These are phyloP conservation scores for Elsinoe australis DNA, from an alignment of 2,329 filamentous ascomycete genomes.

Conservation along the genomic window DNA sequence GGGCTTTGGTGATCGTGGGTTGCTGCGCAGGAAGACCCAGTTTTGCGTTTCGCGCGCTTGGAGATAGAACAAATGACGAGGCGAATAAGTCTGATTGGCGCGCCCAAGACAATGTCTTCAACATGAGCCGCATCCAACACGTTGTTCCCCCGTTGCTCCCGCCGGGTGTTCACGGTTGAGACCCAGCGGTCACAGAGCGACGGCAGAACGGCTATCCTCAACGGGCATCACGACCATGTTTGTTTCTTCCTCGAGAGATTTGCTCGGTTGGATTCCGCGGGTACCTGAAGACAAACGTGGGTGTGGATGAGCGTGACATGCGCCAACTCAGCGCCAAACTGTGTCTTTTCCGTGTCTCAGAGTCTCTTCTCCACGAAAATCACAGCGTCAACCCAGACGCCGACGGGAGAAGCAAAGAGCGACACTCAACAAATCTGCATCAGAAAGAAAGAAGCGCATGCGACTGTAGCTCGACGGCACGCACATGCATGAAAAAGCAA, in stretches of 20 bases:
- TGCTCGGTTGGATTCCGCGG: no score
- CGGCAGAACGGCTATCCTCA: slow-evolving; percentile 10
- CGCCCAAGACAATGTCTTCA: slow-evolving; percentile 6
- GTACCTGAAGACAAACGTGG: slow-evolving; percentile 7
- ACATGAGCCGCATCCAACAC: slow-evolving; percentile 7
- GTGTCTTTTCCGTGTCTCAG: slow-evolving; percentile 9
- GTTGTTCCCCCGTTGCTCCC: not conserved
- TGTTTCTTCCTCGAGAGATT: slow-evolving; percentile 12
- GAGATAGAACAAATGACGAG: not conserved
- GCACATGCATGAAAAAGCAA: slow-evolving; percentile 6
- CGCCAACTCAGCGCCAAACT: slow-evolving; percentile 4
- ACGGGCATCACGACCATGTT: slow-evolving; percentile 7
- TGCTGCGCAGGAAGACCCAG: not conserved
- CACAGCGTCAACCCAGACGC: not conserved
- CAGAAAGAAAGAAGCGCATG: not conserved
- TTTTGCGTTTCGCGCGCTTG: slow-evolving; percentile 12
- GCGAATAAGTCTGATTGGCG: slow-evolving; percentile 1
- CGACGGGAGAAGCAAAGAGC: not conserved
- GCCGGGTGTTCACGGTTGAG: slow-evolving; percentile 13
- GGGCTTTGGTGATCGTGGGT: slow-evolving; percentile 5
- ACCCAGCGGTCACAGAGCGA: not conserved
- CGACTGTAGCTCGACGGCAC: not conserved
- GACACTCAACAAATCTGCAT: slow-evolving; percentile 1
- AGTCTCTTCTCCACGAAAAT: not conserved
- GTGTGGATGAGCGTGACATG: slow-evolving; percentile 7